Evolutionary conservation across 2,329 filamentous ascomycete species (phyloP), one percentile per base, ranked within the genome.

Genomic region (Ambrosiella cleistominuta): DNA sequence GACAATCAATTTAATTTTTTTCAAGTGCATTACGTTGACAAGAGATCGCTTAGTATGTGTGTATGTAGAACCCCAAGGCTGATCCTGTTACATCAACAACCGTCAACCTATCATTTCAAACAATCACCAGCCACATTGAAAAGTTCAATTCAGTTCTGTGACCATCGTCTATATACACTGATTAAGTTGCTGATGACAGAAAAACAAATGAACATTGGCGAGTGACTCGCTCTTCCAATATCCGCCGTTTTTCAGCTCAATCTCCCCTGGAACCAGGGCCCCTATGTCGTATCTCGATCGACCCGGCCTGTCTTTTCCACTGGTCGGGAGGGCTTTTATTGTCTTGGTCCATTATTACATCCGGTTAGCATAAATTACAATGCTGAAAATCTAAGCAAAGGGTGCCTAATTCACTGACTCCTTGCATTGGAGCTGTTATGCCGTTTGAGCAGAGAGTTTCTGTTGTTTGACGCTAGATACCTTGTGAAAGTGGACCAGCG

Each of bases 241-340:
- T 51, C 47, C 27, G 52, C 52, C 52, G 27, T 7, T 37, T 39
- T 15, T 44, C 52, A 54, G 39, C 52, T 19, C 36, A 54, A 54
- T 44, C 52, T 54, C 52, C 39, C n/a, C 52, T 40, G 27, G 12
- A 11, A 39, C 37, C 52, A 39, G 37, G 27, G 27, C 7, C 36
- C 52, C 36, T 54, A 17, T 54, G 15, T 40, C 35, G 35, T 44
- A 39, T 54, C 52, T 54, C 27, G 47, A 51, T 51, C 47, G 47
- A 27, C 47, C 27, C 47, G 47, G 19, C 19, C 13, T 51, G 47
- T 51, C 19, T n/a, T 51, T 51, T 51, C 17, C 8, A 51, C 19
- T 27, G 47, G 27, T 9, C 12, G n/a, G 27, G 47, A 36, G 47
- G 47, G 12, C 47, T 19, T 19, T 51, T 51, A 12, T n/a, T 19